A percentile compares a stretch with the other conserved stretches of the same genome.
These are phyloP conservation scores for Zygoascus sp. DNA, from an alignment of 1,139 yeast genomes.

Conservation along the genomic window DNA sequence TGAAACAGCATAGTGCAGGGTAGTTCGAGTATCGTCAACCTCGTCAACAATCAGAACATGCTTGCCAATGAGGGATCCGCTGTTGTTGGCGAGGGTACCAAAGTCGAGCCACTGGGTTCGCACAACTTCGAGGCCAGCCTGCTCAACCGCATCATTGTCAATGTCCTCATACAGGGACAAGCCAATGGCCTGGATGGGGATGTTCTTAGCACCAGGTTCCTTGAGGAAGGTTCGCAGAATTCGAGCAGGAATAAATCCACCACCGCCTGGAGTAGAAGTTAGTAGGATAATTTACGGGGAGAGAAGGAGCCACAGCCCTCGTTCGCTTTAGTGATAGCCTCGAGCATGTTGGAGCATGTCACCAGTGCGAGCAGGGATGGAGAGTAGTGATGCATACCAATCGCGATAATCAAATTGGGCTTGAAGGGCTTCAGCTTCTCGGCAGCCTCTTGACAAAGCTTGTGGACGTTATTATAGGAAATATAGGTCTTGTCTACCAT, in stretches of 20 bases:
- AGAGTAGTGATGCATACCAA: slow-evolving; percentile 38
- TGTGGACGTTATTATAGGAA: slow-evolving; percentile 89
- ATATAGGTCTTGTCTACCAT: slow-evolving; percentile 62
- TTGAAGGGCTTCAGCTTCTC: slow-evolving; percentile 61
- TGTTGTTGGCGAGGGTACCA: slow-evolving; percentile 51
- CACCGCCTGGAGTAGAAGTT: slow-evolving; percentile 66
- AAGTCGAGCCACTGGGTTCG: slow-evolving; percentile 97
- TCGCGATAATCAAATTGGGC: slow-evolving; percentile 87
- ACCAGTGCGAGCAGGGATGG: too few relatives aligned
- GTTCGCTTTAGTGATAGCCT: not conserved
- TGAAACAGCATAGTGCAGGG: slow-evolving; percentile 83
- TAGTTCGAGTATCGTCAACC: slow-evolving; percentile 94
- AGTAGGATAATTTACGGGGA: too few relatives aligned
- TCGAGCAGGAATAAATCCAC: slow-evolving; percentile 96
- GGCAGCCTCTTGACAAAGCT: slow-evolving; percentile 84
- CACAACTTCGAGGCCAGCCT: slow-evolving; percentile 77
- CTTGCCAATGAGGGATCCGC: slow-evolving; percentile 70
- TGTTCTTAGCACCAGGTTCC: slow-evolving; percentile 79
- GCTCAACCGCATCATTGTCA: slow-evolving; percentile 52
- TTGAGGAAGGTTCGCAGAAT: slow-evolving; percentile 87
- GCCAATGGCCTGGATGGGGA: slow-evolving; percentile 91
- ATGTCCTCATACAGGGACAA: slow-evolving; percentile 83
- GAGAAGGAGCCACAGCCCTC: too few relatives aligned
- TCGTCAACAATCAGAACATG: slow-evolving; percentile 83
- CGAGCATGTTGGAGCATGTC: too few relatives aligned